Evolutionary conservation across 2,329 filamentous ascomycete genomes (phyloP).

Genomic region (Fusarium pilosicola): DNA sequence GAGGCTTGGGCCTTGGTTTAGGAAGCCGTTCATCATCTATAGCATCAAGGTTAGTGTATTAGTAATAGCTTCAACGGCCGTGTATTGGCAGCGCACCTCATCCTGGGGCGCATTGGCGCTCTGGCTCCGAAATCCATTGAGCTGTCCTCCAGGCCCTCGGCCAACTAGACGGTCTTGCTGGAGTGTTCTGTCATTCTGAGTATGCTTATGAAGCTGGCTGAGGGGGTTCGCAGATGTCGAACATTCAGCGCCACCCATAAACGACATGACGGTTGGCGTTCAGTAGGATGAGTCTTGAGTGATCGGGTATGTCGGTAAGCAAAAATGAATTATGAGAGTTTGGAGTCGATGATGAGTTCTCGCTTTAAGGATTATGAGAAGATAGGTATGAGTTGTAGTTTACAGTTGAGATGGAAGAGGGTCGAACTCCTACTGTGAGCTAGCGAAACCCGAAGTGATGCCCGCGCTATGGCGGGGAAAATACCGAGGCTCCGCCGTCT

Average conservation of each 20-base stretch:
- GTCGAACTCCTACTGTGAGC: conserved; percentile 13
- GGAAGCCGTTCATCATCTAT: conserved; percentile 93
- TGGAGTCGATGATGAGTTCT: conserved; percentile 1
- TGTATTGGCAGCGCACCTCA: conserved; percentile 61
- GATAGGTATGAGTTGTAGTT: conserved; percentile 12
- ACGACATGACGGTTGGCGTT: conserved; percentile 75
- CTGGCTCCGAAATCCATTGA: conserved; percentile 81
- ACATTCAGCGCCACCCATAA: conserved; percentile 95
- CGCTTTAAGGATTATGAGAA: not conserved
- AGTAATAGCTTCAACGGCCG: conserved; percentile 42
- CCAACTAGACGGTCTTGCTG: conserved; percentile 90
- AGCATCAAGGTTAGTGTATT: conserved; percentile 34
- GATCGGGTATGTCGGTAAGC: conserved; percentile 10
- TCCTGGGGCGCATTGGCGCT: conserved; percentile 77
- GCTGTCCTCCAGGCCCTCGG: conserved; percentile 73
- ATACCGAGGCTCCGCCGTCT: conserved; percentile 44
- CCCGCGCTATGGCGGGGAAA: conserved; percentile 41
- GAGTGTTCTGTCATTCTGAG: conserved; percentile 93
- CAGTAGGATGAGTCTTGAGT: conserved; percentile 5
- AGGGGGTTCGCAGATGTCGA: conserved; percentile 96
- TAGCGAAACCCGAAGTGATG: conserved; percentile 25
- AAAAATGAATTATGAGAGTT: not conserved
- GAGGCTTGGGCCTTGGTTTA: conserved; percentile 77
- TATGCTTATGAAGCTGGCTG: conserved; percentile 97
- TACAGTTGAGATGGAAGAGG: conserved; percentile 32